These are phyloP conservation scores for Talaromyces sp. DNA, from an alignment of 2,329 filamentous ascomycete genomes.

Conservation along the genomic window DNA sequence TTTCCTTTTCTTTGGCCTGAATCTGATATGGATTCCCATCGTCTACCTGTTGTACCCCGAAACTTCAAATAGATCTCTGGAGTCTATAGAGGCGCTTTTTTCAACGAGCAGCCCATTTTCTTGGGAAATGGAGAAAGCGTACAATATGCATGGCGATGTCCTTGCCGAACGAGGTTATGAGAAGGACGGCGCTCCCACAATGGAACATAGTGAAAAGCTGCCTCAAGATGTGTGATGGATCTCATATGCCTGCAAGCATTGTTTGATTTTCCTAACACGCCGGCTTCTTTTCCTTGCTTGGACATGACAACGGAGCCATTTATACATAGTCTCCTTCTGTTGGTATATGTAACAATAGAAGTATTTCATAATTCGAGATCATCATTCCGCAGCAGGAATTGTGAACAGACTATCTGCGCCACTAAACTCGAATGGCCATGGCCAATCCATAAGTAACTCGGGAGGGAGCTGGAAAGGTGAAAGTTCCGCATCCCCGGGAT, in stretches of 20 bases:
- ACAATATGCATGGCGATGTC: conserved; percentile 33
- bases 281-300: neutral
- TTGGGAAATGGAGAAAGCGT: conserved; percentile 46
- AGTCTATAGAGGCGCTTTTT: conserved; percentile 52
- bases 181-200: neutral
- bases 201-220: neutral
- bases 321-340: neutral
- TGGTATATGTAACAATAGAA: neutral
- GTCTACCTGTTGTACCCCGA: conserved; percentile 55
- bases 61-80: conserved; percentile 49
- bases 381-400: neutral
- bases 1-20: conserved; percentile 52
- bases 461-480: conserved; percentile 41
- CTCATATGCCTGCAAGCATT: neutral
- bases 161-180: conserved; percentile 19
- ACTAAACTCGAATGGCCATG: conserved; percentile 31
- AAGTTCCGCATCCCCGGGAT: conserved; percentile 9
- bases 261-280: neutral
- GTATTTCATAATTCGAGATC: neutral
- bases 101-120: conserved; percentile 45
- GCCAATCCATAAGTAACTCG: conserved; percentile 42
- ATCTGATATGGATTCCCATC: conserved; percentile 51
- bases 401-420: neutral
- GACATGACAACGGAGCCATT: neutral
- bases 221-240: neutral